Base-by-base conservation (phyloP, 352 stramenopile species). In the Lagenidium sp. region DNA sequence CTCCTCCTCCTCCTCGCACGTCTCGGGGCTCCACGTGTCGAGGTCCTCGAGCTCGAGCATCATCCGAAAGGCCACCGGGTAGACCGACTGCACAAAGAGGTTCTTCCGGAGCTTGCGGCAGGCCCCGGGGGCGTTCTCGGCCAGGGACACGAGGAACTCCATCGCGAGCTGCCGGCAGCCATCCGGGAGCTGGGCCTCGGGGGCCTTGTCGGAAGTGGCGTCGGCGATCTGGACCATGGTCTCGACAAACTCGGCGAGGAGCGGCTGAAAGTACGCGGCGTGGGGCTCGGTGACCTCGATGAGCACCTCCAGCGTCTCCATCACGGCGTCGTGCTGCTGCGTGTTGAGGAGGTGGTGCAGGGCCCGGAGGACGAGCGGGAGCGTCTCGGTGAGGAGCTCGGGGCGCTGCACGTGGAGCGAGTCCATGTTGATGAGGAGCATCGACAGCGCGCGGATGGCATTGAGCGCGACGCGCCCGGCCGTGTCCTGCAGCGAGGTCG, bases 101-200 rank as follows among this genome's bases (percentile, higher is more conserved):
- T 90, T 89, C 53, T 87, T 83, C 15, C 72, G 59, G 11, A 89
- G 38, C n/a, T 74, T 65, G 31, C 76, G 65, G 55, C 80, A 93
- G 25, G 56, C 39, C 1, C 54, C 57, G n/a, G 77, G 47, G 1
- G 66, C 70, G 26, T 89, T 78, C 42, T 93, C 80, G 2, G 77
- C 77, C 29, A 90, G 46, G 4, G 73, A 89, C 8, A 93, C 77
- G 10, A 93, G 53, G 30, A 93, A 82, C 42, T 93, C 80, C 78
- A 93, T 89, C 16, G 77, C 77, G 22, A 93, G 50, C 54, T 90
- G 80, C 4, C 80, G 64, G 34, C 73, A 86, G 38, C 76, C 76
- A 39, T 88, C 74, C 0, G 68, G 72, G 45, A 86, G 62, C 6
- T 38, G 36, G 4, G 42, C 37, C 28, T 13, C 28, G 8, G 28